phyloP scores from a whole-genome alignment of 1,284 basidiomycete species.

The Puccinia polysora region DNA sequence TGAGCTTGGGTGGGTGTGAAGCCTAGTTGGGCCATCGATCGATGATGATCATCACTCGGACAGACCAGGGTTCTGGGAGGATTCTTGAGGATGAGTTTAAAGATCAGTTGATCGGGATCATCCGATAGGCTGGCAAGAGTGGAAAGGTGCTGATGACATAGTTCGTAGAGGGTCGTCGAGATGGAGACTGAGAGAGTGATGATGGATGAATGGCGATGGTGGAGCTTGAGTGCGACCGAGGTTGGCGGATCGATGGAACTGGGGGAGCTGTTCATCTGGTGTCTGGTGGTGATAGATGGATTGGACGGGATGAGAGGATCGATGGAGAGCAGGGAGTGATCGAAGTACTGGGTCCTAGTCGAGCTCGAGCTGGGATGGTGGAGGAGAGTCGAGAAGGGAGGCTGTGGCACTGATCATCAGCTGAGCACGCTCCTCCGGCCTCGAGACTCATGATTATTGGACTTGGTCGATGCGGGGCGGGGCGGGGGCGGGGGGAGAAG shows the following conservation, averaged over 20 bases:
- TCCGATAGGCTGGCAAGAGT: neutral
- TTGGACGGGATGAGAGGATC: too few species aligned
- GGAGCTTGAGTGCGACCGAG: conserved; percentile 59
- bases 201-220: neutral
- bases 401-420: neutral
- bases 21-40: conserved; percentile 11
- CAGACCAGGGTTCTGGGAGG: neutral
- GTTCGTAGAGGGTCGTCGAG: neutral
- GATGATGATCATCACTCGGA: neutral
- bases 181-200: neutral
- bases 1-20: neutral
- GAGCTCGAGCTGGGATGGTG: too few species aligned
- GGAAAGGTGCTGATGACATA: conserved; percentile 14
- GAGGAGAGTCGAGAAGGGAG: neutral
- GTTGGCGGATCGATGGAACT: conserved; percentile 93
- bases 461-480: too few species aligned
- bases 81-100: conserved; percentile 19
- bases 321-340: too few species aligned
- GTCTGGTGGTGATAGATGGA: neutral
- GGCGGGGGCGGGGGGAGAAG: too few species aligned
- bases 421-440: too few species aligned
- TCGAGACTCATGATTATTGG: too few species aligned
- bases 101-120: neutral
- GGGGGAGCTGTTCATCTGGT: conserved; percentile 56
- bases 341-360: too few species aligned